Evolutionary conservation across 805 yeast species (phyloP).

Genomic region (Spathaspora arborariae): DNA sequence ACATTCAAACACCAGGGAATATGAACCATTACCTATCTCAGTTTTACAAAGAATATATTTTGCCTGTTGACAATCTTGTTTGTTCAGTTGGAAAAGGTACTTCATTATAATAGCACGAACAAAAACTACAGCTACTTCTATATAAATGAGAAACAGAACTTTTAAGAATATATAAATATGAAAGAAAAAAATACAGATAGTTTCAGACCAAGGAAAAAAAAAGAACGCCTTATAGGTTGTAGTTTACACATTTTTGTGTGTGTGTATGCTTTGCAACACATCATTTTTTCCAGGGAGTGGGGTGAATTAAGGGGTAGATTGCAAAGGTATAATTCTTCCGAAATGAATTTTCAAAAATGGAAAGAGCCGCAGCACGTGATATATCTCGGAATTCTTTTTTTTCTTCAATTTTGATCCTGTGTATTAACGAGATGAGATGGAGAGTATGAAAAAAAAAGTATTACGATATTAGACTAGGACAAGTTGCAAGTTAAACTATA

Average conservation of each 20-base stretch:
- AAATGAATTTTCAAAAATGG: neutral
- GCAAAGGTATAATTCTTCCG: neutral
- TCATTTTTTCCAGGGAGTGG: neutral
- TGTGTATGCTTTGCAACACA: too few species aligned
- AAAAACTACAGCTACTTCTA: too few species aligned
- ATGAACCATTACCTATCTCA: constrained; percentile 45
- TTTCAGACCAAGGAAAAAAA: neutral
- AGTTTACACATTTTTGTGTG: neutral
- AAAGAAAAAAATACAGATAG: too few species aligned
- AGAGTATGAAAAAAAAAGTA: neutral
- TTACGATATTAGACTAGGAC: neutral
- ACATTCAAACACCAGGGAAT: constrained; percentile 49
- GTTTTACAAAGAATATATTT: constrained; percentile 29
- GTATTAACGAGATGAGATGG: constrained; percentile 11
- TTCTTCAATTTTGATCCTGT: neutral
- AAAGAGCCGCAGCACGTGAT: constrained; percentile 1
- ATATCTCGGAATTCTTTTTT: neutral
- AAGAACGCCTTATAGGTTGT: too few species aligned
- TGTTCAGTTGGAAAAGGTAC: neutral
- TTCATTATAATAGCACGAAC: too few species aligned
- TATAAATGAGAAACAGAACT: too few species aligned
- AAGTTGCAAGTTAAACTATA: neutral
- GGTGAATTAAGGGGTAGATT: neutral
- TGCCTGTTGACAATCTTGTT: neutral
- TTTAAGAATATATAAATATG: too few species aligned